Evolutionary conservation across 2,329 filamentous ascomycete species (phyloP), one percentile per base, ranked within the genome.

Genomic region (Penicillium sp.): DNA sequence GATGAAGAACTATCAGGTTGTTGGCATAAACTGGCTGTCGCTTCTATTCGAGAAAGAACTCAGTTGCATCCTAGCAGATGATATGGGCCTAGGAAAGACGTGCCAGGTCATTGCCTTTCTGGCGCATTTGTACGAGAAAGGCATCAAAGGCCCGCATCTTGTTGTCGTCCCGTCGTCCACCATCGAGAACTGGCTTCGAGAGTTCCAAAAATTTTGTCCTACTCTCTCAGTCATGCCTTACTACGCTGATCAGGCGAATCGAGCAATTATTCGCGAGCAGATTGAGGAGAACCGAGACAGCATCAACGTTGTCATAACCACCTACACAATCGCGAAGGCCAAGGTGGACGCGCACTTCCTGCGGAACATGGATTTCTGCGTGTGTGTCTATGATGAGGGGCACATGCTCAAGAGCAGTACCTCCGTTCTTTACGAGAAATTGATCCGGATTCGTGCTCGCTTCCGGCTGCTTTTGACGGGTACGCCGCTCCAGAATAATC

Each of bases 51-150:
- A 89, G 56, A 88, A 91, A 61, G 84, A 88, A 30, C 85, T 96
- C 56, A 94, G 92, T 50, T 94, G 93, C 65, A 98, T 99, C 60
- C 83, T 99, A 19, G 95, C 95, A 1, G 95, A 99, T 74, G 95
- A 99, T 74, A 99, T 99, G 95, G 95, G 83, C 50, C 82, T 94
- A 46, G 95, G 95, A 50, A 99, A 99, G 82, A 99, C 95, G 0
- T 97, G 93, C 70, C 94, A 99, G 72, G 92, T 98, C 64, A 97
- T 99, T 68, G 89, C 92, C 0, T 92, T 99, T 70, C 84, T 99
- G 50, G 91, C 92, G 17, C 90, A 97, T 70, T 82, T 99, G 29
- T 88, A 91, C 17, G 88, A 93, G 71, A 86, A 86, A 31, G 87
- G 79, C 65, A 84, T 80, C 73, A 87, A 72, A 81, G 92, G 91